Evolutionary conservation across 169 alveolate genomes (phyloP), one percentile per base, ranked within the genome.

Genomic region (Eimeria mitis): DNA sequence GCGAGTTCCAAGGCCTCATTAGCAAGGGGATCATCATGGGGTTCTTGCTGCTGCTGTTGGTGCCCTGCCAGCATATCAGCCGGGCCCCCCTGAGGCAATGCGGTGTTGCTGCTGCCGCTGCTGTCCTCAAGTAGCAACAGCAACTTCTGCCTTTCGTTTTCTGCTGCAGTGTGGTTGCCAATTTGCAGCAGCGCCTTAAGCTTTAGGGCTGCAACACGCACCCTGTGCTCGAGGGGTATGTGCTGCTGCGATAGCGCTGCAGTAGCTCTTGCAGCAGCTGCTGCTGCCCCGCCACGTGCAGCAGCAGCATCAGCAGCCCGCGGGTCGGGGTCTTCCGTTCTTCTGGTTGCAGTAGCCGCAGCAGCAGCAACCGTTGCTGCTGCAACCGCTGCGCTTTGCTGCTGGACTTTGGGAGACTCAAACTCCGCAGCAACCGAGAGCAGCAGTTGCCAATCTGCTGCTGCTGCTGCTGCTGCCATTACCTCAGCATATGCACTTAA

Each of bases 391-490:
- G 92, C 92, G 52, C 42, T 42, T 31, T 85, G 76, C 44, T 85
- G 92, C 63, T 85, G 92, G 37, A 85, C 81, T 28, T 85, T 85
- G 25, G 92, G 92, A 61, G 92, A 85, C 16, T 85, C 92, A 47
- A 85, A 85, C 42, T 85, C 92, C 42, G 92, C 92, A 6, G 79
- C 92, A 85, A 85, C 92, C n/a, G 92, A 85, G 42, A 85, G 76
- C 79, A 85, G 34, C 81, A 85, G 81, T 49, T 85, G 92, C 92
- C 92, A 85, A 11, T 85, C 92, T 63, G 61, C 79, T 42, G 92
- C 92, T 63, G 92, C 92, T 85, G 92, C 92, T 59, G 92, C 92
- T 61, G 92, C 92, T 42, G 92, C 81, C 92, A 85, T 85, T 37
- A 85, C 92, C 52, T 85, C 92, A 34, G 81, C 63, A 42, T 59